Base-by-base conservation (phyloP, 2,329 filamentous ascomycete genomes). In the Aspergillus ustus region DNA sequence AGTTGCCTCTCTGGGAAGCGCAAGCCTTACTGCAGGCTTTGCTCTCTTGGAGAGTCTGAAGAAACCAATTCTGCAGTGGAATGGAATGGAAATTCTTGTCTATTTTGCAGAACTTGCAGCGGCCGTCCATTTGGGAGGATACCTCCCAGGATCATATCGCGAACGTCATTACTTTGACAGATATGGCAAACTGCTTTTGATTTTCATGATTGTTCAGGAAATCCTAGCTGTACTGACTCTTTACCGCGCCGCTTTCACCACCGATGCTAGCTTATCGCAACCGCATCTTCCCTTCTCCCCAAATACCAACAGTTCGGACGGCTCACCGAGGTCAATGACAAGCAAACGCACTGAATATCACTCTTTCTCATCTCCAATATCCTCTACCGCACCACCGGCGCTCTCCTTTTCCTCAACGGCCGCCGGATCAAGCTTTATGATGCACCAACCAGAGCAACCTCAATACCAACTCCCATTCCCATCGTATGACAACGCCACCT, bases 191-290 rank as follows among this genome's bases (percentile, higher is more conserved):
- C 63, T 73, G 17, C 70, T 80, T 31, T 65, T 78, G 51, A 62
- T 73, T 19, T 78, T 80, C 44, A 78, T 80, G 73, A 67, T 69
- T 17, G 70, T 71, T 4, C 77, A 80, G 52, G 77, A 80, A 57
- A 67, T 70, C n/a, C 59, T 78, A 53, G 67, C 68, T 6, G 59
- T 78, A 50, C 51, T 73, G 9, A 63, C 71, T 17, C 59, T 72
- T 31, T 73, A 71, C 51, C 67, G 60, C 9, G 63, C 59, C 20
- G 34, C 53, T 7, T 25, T 58, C 7, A 31, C 53, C 7, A 17
- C 45, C n/a, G 28, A 57, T 25, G 40, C 59, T 48, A 29, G 31
- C 13, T 44, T 57, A 7, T 63, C 64, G 52, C 55, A 57, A 19
- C 44, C 63, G 8, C 55, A 20, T 22, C 25, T 54, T 45, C 59